phyloP scores from a whole-genome alignment of 2,329 filamentous ascomycete species.

The Tolypocladium ophioglossoides region DNA sequence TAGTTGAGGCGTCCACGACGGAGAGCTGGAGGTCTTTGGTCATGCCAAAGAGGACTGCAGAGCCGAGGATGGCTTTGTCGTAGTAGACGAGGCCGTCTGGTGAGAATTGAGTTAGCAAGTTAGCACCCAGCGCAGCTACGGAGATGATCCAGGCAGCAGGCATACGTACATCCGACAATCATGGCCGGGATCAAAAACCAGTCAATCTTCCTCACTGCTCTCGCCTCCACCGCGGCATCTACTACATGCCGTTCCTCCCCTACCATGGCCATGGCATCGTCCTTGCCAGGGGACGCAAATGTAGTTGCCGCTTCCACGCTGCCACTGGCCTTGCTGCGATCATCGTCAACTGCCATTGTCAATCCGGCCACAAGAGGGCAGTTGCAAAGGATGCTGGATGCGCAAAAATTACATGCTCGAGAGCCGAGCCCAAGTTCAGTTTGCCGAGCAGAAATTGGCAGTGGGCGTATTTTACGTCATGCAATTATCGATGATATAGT shows the following conservation, averaged over 20 bases:
- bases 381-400: background rate
- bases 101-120: background rate
- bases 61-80: conserved; percentile 59
- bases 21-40: conserved; percentile 54
- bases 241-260: conserved; percentile 43
- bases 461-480: background rate
- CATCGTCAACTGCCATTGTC: background rate
- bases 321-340: background rate
- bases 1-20: conserved; percentile 30
- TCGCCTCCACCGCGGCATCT: conserved; percentile 42
- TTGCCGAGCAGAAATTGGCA: background rate
- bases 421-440: background rate
- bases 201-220: conserved; percentile 57
- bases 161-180: conserved; percentile 36
- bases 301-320: background rate
- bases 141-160: background rate
- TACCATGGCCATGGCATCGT: conserved; percentile 39
- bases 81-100: conserved; percentile 32
- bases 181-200: conserved; percentile 57
- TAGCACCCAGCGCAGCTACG: too few species aligned
- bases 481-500: background rate
- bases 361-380: background rate
- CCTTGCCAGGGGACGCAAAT: conserved; percentile 9
- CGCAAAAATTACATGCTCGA: background rate
- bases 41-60: conserved; percentile 67